Base-by-base conservation (phyloP, 371 early-diverging fungal genomes). In the Mucor irregularis region DNA sequence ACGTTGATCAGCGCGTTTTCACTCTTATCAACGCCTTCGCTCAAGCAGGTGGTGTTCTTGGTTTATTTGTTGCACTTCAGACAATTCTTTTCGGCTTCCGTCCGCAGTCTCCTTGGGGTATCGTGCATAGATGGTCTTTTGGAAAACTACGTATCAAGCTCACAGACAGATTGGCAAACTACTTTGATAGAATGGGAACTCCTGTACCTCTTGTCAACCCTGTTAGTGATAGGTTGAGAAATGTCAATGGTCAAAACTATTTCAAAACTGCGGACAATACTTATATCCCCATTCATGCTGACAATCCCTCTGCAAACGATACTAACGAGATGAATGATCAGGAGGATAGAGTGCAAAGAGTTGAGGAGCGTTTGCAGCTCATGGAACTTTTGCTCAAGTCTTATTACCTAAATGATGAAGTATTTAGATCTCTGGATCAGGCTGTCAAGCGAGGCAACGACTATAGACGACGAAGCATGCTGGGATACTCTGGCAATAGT, bases 91-190 rank as follows among this genome's bases (percentile, higher is more conserved):
- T 73, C 56, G 74, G 74, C 2, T 70, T 59, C 30, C 68, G 74
- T 43, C 70, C 74, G 11, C 62, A 62, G 13, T 70, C 70, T 2
- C 74, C 74, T n/a, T 70, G 67, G 68, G 74, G 74, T 14, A 28
- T 69, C 13, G 49, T 73, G 0, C 74, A 73, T 44, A 65, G 70
- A 3, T 69, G 70, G 74, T 69, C 70, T 0, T 58, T 70, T 40
- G 74, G 74, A 10, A 39, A 29, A 1, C 53, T 69, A 28, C 25
- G 49, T 10, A 43, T 53, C 1, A 62, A 62, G 7, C 50, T 73
- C 8, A 51, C 62, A n/a, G 30, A 53, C 19, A 50, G 66, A 9
- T 50, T 71, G 1, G 48, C 56, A 3, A 42, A 35, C 2, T 61
- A 65, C 2, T 71, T 71, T n/a, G 45, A 64, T 43, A 17, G n/a